Base-by-base conservation (phyloP, 257 asterid genomes). In the Fraxinus pennsylvanica region DNA sequence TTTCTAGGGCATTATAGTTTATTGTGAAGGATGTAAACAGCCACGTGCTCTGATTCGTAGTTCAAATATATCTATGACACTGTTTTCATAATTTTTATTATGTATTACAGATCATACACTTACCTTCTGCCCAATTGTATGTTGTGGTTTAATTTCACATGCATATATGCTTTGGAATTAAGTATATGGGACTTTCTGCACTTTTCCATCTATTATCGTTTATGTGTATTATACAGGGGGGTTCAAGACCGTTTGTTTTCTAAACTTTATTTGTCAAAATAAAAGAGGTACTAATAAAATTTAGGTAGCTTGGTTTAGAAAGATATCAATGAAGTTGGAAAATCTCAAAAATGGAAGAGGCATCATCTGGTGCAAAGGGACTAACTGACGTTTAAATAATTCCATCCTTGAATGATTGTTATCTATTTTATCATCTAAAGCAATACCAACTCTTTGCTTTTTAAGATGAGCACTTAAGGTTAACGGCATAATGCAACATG, bases 131-230 rank as follows among this genome's bases (percentile, higher is more conserved):
- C 21, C 33, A 36, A 74, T 27, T 79, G 71, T 74, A 29, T 67
- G 41, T 50, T 71, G 74, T 66, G 61, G 73, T 30, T 36, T 78
- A 61, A n/a, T 68, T 50, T 74, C 52, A 6, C 73, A 15, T 50
- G 43, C 27, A 52, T 52, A 27, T 25, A 61, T 9, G 30, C 4
- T 9, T 61, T 61, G 30, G 68, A 21, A 25, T 61, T 3, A 25
- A 61, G 15, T 25, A 61, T 3, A 25, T 74, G 43, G 25, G 72
- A 72, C 22, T 61, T 30, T 12, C 22, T 25, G 30, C 43, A 70
- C 30, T 76, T 35, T 17, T 79, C 76, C 77, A 59, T 69, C 63
- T 39, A 29, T 66, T 74, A 14, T 21, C 68, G 6, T 12, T 69
- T 4, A 21, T 54, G 41, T 68, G 15, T 10, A 45, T 43, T 17